A percentile compares a stretch with the other conserved stretches of the same genome.
Evolutionary conservation across 768 basidiomycete genomes (phyloP).

Genomic region (Wakefieldia striispora): DNA sequence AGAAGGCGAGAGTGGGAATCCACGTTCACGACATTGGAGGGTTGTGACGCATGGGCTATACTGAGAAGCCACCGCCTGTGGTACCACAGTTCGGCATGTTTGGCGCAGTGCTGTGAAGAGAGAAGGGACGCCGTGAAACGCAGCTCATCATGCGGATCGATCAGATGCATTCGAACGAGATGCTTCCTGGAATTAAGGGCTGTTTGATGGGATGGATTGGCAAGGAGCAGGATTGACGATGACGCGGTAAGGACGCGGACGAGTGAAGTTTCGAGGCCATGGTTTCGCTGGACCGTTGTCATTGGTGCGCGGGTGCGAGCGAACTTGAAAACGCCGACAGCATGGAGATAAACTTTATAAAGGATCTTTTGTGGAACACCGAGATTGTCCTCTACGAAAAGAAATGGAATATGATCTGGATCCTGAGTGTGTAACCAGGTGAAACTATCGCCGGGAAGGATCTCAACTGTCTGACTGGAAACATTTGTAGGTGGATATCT

Average conservation of each 20-base stretch:
- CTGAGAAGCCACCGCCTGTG: constrained; percentile 66
- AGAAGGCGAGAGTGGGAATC: constrained; percentile 1
- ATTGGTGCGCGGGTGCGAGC: constrained; percentile 14
- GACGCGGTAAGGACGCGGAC: constrained; percentile 29
- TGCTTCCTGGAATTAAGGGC: constrained; percentile 61
- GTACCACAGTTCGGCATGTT: constrained; percentile 68
- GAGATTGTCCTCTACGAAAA: constrained; percentile 56
- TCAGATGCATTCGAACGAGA: constrained; percentile 39
- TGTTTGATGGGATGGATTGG: constrained; percentile 69
- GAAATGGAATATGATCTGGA: constrained; percentile 40
- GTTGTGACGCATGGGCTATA: constrained; percentile 28
- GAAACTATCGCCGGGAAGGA: constrained; percentile 55
- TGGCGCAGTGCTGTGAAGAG: constrained; percentile 53
- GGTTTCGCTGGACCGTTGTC: background rate
- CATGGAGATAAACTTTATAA: constrained; percentile 48
- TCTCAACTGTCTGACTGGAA: constrained; percentile 47
- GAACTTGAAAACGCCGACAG: constrained; percentile 36
- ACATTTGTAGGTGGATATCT: background rate
- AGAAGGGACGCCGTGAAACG: constrained; percentile 44
- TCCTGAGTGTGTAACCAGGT: constrained; percentile 40
- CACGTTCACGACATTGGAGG: background rate
- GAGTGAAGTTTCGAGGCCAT: constrained; percentile 3
- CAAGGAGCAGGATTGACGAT: constrained; percentile 53
- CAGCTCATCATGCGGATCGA: constrained; percentile 48
- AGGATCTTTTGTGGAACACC: constrained; percentile 63